Base-by-base conservation (phyloP, 2,329 filamentous ascomycete genomes). In the Venturia effusa region DNA sequence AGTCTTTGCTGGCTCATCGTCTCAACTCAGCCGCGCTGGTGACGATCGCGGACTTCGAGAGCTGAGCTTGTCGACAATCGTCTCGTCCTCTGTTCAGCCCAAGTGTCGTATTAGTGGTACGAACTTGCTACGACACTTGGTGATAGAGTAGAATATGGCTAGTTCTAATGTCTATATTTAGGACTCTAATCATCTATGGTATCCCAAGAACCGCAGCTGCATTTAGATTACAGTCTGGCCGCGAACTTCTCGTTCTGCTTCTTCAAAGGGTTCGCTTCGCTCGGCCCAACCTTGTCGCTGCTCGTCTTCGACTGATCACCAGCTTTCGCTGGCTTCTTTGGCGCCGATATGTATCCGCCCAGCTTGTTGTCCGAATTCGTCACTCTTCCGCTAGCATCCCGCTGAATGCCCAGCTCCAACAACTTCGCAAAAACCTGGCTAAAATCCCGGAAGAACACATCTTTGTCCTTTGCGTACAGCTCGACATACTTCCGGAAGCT, bases 381-480 rank as follows among this genome's bases (percentile, higher is more conserved):
- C 45, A 87, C 74, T 8, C 71, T 76, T 0, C 82, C 84, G 8
- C 76, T 70, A 11, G 70, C 79, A 69, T 87, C 84, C 48, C 84
- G 76, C 60, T 73, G 69, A 64, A 87, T 84, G 0, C 84, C 84
- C 66, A 87, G 71, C 73, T 87, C 84, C 61, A 87, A 69, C 71
- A 87, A 69, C 73, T 86, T 86, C 13, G 77, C 79, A 71, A 87
- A 87, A 0, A 79, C 84, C 64, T 78, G 78, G 17, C 78, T 70
- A 68, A 87, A 87, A 70, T 87, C 79, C 57, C 78, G 77, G 68
- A 85, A 87, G 75, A 87, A 87, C 55, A 79, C 66, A 0, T 86
- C 83, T 72, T 85, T 85, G 68, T 87, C 83, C 61, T 79, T 74
- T 4, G 84, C 83, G 69, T 87, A 87, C 66, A 76, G 69, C 71